phyloP scores from a whole-genome alignment of 306 rosid genomes.

The Delonix regia region DNA sequence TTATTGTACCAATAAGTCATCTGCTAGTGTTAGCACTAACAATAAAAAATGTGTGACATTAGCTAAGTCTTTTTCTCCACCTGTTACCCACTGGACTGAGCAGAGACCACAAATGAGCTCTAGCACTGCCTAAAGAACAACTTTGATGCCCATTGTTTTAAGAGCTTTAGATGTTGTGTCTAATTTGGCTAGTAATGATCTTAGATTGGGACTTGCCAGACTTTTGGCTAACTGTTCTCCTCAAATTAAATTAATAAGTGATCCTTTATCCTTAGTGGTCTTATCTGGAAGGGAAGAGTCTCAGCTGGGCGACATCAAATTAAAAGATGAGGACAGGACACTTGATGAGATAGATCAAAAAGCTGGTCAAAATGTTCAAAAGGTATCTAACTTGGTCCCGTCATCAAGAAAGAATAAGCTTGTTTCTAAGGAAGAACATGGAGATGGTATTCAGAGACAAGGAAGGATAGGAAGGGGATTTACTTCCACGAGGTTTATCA shows the following conservation, averaged over 20 bases:
- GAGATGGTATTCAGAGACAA: slow-evolving; percentile 85
- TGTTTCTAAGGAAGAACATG: slow-evolving; percentile 67
- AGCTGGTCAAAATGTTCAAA: slow-evolving; percentile 66
- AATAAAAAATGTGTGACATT: slow-evolving; percentile 75
- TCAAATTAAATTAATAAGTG: slow-evolving; percentile 72
- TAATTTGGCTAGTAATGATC: slow-evolving; percentile 70
- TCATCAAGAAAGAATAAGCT: slow-evolving; percentile 68
- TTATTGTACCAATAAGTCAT: slow-evolving; percentile 69
- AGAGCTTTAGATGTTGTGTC: slow-evolving; percentile 64
- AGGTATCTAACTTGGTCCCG: slow-evolving; percentile 55
- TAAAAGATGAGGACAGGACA: slow-evolving; percentile 71
- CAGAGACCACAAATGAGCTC: slow-evolving; percentile 90
- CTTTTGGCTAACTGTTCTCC: slow-evolving; percentile 73
- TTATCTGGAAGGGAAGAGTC: slow-evolving; percentile 93
- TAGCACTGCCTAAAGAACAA: slow-evolving; percentile 82
- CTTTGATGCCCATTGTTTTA: slow-evolving; percentile 63
- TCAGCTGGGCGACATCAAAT: slow-evolving; percentile 69
- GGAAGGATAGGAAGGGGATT: slow-evolving; percentile 82
- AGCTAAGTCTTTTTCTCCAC: slow-evolving; percentile 80
- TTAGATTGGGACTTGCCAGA: slow-evolving; percentile 62
- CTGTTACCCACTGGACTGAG: slow-evolving; percentile 72
- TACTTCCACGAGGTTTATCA: slow-evolving; percentile 57
- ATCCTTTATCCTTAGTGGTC: slow-evolving; percentile 65
- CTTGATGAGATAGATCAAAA: slow-evolving; percentile 75
- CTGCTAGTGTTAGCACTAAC: slow-evolving; percentile 62